Evolutionary conservation across 176 grass and related monocot species (phyloP), one percentile per base, ranked within the genome.

Genomic region (Coix lacrymajobi): DNA sequence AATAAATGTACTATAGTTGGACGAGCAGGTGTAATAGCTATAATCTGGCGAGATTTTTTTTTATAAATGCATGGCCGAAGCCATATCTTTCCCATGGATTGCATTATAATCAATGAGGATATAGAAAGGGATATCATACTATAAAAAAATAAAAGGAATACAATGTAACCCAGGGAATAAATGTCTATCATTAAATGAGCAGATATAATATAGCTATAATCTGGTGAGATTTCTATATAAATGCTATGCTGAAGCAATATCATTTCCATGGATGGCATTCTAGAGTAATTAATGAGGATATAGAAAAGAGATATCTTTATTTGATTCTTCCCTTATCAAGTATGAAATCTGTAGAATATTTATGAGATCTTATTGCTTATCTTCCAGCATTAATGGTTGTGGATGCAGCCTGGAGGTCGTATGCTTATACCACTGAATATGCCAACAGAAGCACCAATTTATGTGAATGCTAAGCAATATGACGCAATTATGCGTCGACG

Each of bases 381-480:
- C 46, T 80, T 87, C 25, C 22, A 41, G 15, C 67, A 84, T 82
- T 81, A 49, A 60, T 67, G 36, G 69, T 79, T 81, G 20, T 84
- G 63, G 43, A 84, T 88, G 74, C 85, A 95, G 93, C 63, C 86
- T 76, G 76, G 87, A 9, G 86, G 86, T 12, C 62, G 85, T 33
- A 80, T 90, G 90, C 96, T 93, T 83, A 58, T 99, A 60, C 93
- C 93, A 62, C 83, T 92, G 80, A 88, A 87, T 65, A 88, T 90
- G 89, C 80, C 93, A 67, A 54, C 83, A 68, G 93, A 99, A 76
- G 87, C 89, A 31, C 91, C 96, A 1, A 81, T 96, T 52, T 99
- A 96, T 85, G 96, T 99, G 78, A 99, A 99, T 32, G 91, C 89
- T 32, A 99, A 90, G 78, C 96, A 99, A 76, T 93, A 90, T 80